A percentile compares a stretch with the other conserved stretches of the same genome.
Conservation (phyloP, 805 yeast genomes). For the Candida multigemmis region DNA sequence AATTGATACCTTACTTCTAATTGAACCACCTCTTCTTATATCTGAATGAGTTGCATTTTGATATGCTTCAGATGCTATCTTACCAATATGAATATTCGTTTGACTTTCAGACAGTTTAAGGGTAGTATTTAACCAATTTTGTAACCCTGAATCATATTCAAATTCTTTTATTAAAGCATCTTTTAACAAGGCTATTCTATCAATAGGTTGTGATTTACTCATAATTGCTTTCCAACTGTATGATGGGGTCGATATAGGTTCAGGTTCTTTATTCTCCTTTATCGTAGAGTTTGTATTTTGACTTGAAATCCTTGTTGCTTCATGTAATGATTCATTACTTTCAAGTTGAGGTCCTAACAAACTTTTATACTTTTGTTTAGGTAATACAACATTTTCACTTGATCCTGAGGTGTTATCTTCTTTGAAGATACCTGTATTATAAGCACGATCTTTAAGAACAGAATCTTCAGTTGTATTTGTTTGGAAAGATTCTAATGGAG, state of each 20-base stretch:
- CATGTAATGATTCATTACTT: constrained; percentile 3
- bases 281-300: not conserved
- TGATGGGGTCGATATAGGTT: constrained; percentile 19
- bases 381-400: constrained; percentile 4
- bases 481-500: constrained; percentile 5
- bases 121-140: constrained; percentile 44
- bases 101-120: constrained; percentile 25
- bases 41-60: constrained; percentile 54
- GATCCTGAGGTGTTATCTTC: constrained; percentile 20
- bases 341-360: constrained; percentile 8
- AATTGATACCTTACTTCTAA: constrained; percentile 37
- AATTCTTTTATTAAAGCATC: constrained; percentile 34
- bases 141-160: constrained; percentile 48
- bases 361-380: constrained; percentile 15
- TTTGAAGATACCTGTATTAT: constrained; percentile 11
- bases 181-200: constrained; percentile 31
- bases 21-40: constrained; percentile 39
- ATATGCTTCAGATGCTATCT: constrained; percentile 56
- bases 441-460: constrained; percentile 12
- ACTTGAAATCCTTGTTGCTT: constrained; percentile 5
- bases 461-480: constrained; percentile 12
- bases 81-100: constrained; percentile 36
- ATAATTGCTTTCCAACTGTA: constrained; percentile 34
- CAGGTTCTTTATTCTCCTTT: constrained; percentile 6
- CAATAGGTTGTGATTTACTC: constrained; percentile 29